Evolutionary conservation across 2,329 filamentous ascomycete species (phyloP), one percentile per base, ranked within the genome.

Genomic region (Cercospora zeina): DNA sequence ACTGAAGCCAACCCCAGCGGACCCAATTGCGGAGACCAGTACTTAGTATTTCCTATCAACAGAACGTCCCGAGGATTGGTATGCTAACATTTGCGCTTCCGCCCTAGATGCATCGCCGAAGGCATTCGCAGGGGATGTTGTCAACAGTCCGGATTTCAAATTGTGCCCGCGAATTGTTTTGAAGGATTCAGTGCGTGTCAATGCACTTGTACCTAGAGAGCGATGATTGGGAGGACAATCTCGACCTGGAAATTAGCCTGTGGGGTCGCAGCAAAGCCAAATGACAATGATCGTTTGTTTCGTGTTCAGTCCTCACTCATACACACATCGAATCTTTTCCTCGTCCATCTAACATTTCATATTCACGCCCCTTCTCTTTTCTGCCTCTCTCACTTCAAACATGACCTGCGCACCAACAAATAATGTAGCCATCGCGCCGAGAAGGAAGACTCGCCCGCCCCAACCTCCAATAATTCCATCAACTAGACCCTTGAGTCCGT

Each of bases 341-440:
- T 16, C 21, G 11, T 56, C 42, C 14, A 10, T 27, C 21, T 47
- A 96, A 75, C 91, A 97, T 78, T 91, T 96, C 76, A 97, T 75
- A 68, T 85, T 83, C 62, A 97, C 88, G 0, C 95, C 95, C 69
- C 85, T 86, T 70, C 93, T 84, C 77, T 87, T 85, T 80, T 99
- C 95, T 45, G 83, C 82, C 79, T 97, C 91, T 57, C 95, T 83
- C 68, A 96, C 84, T 80, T 99, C 95, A 79, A 97, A 97, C 95
- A 99, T 99, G 72, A 97, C 80, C 78, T 97, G 93, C 45, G 89
- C 85, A 27, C 89, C 93, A 0, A 93, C 86, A 74, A 96, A 99
- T 8, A 97, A 77, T 47, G 85, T 86, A n/a, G 76, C 77, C 71
- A 87, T 93, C 3, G 91, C 89, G 2, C 81, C 81, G 10, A 87